Conservation (phyloP, 2,329 filamentous ascomycete genomes). For the Colletotrichum orbiculare region DNA sequence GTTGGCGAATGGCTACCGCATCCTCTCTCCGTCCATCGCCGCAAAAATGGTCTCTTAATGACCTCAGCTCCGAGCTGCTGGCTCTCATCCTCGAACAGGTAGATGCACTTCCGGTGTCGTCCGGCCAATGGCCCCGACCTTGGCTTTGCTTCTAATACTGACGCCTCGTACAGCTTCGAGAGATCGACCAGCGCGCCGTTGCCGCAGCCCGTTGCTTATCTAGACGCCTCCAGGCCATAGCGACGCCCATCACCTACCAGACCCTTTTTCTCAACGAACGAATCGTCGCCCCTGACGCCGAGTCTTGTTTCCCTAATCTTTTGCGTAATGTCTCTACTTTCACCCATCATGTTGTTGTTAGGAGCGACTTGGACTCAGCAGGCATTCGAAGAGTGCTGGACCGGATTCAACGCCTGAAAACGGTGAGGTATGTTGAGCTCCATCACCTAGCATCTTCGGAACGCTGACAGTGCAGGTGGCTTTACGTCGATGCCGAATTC, state of each 20-base stretch:
- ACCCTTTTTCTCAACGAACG: constrained; percentile 50
- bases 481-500: constrained; percentile 47
- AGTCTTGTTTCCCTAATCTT: constrained; percentile 45
- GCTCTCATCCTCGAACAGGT: constrained; percentile 55
- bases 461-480: constrained; percentile 48
- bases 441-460: neutral
- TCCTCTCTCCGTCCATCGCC: constrained; percentile 34
- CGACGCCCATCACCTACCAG: constrained; percentile 56
- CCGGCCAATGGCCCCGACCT: neutral
- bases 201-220: constrained; percentile 51
- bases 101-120: constrained; percentile 20
- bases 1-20: constrained; percentile 40
- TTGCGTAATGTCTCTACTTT: constrained; percentile 50
- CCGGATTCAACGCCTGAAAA: constrained; percentile 49
- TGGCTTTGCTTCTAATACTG: neutral
- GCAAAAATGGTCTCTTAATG: constrained; percentile 44
- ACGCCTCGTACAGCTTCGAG: constrained; percentile 48
- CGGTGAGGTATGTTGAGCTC: constrained; percentile 51
- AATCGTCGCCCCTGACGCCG: constrained; percentile 50
- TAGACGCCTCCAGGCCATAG: constrained; percentile 52
- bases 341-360: constrained; percentile 54
- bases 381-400: constrained; percentile 50
- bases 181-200: constrained; percentile 49
- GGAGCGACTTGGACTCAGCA: constrained; percentile 52
- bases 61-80: constrained; percentile 57